Conservation (phyloP, 805 yeast species). For the Millerago galiae region DNA sequence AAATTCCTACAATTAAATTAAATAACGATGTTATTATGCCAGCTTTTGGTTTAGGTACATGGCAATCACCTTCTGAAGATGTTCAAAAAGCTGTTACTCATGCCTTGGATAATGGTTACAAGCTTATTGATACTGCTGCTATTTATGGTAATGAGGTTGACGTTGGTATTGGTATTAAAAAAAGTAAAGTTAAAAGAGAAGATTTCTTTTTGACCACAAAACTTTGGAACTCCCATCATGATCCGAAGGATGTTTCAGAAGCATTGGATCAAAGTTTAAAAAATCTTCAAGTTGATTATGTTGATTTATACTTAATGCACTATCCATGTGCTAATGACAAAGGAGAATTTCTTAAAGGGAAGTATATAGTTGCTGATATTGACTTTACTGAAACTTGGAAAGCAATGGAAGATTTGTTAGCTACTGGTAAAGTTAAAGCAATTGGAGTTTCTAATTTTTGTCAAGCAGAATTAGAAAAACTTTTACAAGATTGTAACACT, state of each 20-base stretch:
- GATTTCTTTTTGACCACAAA: conserved; percentile 26
- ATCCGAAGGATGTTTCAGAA: conserved; percentile 14
- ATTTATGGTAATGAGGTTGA: conserved; percentile 53
- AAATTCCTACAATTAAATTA: conserved; percentile 22
- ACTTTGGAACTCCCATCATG: conserved; percentile 3
- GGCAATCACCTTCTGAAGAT: conserved; percentile 19
- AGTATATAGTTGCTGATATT: background rate
- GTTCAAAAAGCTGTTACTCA: conserved; percentile 40
- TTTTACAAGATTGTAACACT: conserved; percentile 35
- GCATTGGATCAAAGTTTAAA: conserved; percentile 37
- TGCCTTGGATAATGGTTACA: conserved; percentile 56
- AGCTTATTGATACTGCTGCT: conserved; percentile 65
- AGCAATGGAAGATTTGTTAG: conserved; percentile 36
- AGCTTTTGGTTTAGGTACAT: conserved; percentile 48
- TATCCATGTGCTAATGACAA: conserved; percentile 41
- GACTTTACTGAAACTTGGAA: conserved; percentile 23
- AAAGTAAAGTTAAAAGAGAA: conserved; percentile 31
- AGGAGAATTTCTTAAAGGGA: conserved; percentile 13
- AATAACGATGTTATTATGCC: conserved; percentile 48
- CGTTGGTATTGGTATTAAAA: conserved; percentile 50
- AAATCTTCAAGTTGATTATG: conserved; percentile 40
- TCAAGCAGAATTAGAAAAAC: conserved; percentile 39
- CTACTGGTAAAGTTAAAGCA: conserved; percentile 38
- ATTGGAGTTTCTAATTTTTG: conserved; percentile 65
- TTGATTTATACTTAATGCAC: conserved; percentile 56